Conservation (phyloP, 2,329 filamentous ascomycete genomes). For the Ceratocystis albifundus region DNA sequence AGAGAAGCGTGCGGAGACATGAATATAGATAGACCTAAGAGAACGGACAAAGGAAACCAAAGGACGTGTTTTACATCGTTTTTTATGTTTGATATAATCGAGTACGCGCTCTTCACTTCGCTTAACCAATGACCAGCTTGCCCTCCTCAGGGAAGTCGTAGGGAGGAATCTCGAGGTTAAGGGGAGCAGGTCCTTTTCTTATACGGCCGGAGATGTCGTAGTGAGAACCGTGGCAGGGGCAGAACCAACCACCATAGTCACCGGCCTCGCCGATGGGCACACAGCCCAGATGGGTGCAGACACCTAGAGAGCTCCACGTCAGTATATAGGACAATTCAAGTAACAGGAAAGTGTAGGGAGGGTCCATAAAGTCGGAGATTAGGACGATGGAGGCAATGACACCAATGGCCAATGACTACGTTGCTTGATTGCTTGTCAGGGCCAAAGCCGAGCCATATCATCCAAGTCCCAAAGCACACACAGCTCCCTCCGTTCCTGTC, state of each 20-base stretch:
- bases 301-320: slow-evolving; percentile 44
- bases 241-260: slow-evolving; percentile 99
- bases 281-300: slow-evolving; percentile 98
- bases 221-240: slow-evolving; percentile 98
- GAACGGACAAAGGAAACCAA: slow-evolving; percentile 16
- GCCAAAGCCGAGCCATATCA: neutral
- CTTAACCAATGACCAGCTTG: slow-evolving; percentile 86
- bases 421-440: neutral
- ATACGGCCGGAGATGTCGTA: slow-evolving; percentile 99
- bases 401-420: neutral
- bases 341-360: neutral
- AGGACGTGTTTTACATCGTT: slow-evolving; percentile 21
- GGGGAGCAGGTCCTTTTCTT: slow-evolving; percentile 90
- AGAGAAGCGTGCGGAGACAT: slow-evolving; percentile 5
- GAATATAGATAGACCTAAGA: slow-evolving; percentile 18
- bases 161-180: slow-evolving; percentile 88
- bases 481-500: neutral
- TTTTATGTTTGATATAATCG: slow-evolving; percentile 21
- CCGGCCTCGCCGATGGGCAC: slow-evolving; percentile 98
- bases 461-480: slow-evolving; percentile 2
- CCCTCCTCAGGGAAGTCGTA: slow-evolving; percentile 91
- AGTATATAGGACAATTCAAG: slow-evolving; percentile 9
- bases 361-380: neutral
- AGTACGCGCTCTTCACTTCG: slow-evolving; percentile 24
- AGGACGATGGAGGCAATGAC: neutral